These are phyloP conservation scores for Magnaporthales sp. DNA, from an alignment of 2,329 filamentous ascomycete species.

Conservation along the genomic window DNA sequence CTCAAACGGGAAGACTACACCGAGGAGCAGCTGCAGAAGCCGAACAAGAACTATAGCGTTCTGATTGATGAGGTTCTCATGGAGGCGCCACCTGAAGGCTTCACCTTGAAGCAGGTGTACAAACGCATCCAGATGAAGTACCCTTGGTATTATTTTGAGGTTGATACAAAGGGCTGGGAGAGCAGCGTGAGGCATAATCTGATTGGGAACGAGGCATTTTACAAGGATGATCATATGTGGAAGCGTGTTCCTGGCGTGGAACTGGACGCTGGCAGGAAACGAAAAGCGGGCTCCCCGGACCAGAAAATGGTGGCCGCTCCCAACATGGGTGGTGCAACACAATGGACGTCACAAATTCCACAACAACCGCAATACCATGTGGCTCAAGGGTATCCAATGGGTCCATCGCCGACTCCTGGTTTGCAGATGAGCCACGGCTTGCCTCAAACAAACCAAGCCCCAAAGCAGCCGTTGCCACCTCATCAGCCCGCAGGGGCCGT, in stretches of 20 bases:
- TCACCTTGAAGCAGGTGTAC: constrained; percentile 54
- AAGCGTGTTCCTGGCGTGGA: constrained; percentile 48
- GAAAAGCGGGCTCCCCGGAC: constrained; percentile 43
- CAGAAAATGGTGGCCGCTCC: constrained; percentile 15
- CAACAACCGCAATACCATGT: constrained; percentile 11
- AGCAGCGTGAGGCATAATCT: constrained; percentile 57
- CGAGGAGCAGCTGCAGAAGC: constrained; percentile 49
- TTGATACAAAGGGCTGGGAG: constrained; percentile 57
- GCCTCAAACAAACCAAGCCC: constrained; percentile 2
- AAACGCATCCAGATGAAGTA: constrained; percentile 51
- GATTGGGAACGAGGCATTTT: constrained; percentile 53
- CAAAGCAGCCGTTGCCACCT: constrained; percentile 10
- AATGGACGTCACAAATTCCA: constrained; percentile 11
- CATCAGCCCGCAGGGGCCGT: constrained; percentile 12
- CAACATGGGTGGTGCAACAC: constrained; percentile 24
- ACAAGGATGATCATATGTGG: constrained; percentile 50
- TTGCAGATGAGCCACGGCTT: constrained; percentile 11
- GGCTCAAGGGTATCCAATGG: constrained; percentile 12
- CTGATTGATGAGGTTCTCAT: constrained; percentile 52
- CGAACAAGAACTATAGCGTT: constrained; percentile 53
- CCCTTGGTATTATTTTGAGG: constrained; percentile 50
- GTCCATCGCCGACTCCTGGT: constrained; percentile 9
- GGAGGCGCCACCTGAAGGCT: constrained; percentile 42
- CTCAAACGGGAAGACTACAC: constrained; percentile 47
- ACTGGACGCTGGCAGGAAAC: constrained; percentile 52